These are phyloP conservation scores for Antrodiella citrinella DNA, from an alignment of 768 basidiomycete genomes.

Conservation along the genomic window DNA sequence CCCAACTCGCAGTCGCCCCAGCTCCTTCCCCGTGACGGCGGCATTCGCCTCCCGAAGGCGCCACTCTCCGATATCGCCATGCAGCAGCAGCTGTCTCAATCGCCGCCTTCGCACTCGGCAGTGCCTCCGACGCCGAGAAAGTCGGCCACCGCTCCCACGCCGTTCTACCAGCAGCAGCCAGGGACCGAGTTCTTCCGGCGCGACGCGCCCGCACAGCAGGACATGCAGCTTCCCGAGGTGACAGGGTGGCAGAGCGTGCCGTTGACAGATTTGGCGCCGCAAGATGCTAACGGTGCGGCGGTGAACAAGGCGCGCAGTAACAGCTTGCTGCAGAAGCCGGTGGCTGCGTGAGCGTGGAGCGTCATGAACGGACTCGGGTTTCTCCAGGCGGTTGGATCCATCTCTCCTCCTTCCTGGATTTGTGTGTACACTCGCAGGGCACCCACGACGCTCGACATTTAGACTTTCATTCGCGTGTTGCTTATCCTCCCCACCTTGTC, in stretches of 20 bases:
- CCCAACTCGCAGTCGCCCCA: constrained; percentile 28
- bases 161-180: constrained; percentile 10
- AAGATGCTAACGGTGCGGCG: constrained; percentile 8
- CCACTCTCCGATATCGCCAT: constrained; percentile 65
- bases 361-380: not conserved
- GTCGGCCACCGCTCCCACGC: constrained; percentile 19
- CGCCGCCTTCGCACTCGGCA: constrained; percentile 3
- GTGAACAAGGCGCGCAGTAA: constrained; percentile 13
- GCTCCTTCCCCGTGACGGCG: constrained; percentile 33
- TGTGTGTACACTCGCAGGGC: no score
- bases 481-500: not conserved
- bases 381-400: not conserved
- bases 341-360: constrained; percentile 3
- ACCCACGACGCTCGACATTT: not conserved
- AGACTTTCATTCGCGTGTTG: constrained; percentile 3
- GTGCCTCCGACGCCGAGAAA: constrained; percentile 20
- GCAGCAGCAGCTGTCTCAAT: constrained; percentile 20
- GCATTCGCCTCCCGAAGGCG: constrained; percentile 68
- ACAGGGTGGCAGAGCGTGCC: constrained; percentile 29
- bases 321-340: constrained; percentile 11
- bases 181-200: constrained; percentile 20
- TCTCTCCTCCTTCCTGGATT: not conserved
- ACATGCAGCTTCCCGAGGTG: constrained; percentile 10
- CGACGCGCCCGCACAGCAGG: constrained; percentile 11
- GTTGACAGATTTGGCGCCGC: constrained; percentile 18